Conservation (phyloP, 305 asterid genomes). For the Fraxinus dipetala region DNA sequence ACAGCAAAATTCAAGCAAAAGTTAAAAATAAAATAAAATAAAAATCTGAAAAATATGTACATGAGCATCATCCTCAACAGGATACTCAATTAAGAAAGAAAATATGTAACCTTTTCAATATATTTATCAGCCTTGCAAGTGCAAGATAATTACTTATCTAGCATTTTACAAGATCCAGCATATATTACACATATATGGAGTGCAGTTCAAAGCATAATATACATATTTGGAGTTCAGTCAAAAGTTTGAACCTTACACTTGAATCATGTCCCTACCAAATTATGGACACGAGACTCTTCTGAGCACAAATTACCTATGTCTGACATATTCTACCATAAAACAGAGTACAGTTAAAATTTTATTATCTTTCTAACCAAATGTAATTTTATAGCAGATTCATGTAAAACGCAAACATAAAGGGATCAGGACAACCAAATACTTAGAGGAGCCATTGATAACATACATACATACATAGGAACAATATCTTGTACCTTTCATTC, state of each 20-base stretch:
- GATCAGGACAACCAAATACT: background rate
- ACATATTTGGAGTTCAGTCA: background rate
- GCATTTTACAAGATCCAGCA: background rate
- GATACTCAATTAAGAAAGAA: background rate
- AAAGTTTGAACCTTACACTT: background rate
- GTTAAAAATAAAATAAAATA: background rate
- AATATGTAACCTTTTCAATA: background rate
- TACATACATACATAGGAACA: background rate
- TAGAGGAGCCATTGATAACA: background rate
- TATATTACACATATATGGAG: background rate
- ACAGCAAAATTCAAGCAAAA: slow-evolving; percentile 15
- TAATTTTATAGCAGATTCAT: background rate
- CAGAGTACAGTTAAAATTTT: background rate
- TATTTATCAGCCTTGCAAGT: background rate
- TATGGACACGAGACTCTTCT: background rate
- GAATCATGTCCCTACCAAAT: background rate
- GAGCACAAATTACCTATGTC: background rate
- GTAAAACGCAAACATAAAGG: background rate
- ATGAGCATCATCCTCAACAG: background rate
- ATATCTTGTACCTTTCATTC: slow-evolving; percentile 45
- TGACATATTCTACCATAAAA: background rate
- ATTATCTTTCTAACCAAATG: background rate
- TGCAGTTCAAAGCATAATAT: background rate
- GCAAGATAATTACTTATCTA: background rate
- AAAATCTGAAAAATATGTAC: background rate